Conservation (phyloP, 495 filamentous ascomycete species). For the Penicillium angulare region DNA sequence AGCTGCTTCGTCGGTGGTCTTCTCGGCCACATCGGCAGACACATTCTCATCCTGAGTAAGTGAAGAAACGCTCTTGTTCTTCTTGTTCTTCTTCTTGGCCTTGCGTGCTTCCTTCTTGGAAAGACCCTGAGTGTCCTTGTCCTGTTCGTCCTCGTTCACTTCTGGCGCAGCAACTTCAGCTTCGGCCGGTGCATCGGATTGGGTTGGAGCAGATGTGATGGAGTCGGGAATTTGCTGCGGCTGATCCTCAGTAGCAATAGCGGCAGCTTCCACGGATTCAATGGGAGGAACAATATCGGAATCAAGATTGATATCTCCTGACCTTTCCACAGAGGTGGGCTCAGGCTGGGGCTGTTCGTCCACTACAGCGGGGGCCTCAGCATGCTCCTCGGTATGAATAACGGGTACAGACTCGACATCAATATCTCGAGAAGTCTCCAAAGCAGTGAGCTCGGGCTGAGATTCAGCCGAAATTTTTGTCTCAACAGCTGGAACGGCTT, state of each 20-base stretch:
- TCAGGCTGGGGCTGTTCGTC: too few species aligned
- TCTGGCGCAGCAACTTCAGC: background rate
- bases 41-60: background rate
- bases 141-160: constrained; percentile 6
- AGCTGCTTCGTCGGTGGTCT: background rate
- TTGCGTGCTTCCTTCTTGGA: constrained; percentile 38
- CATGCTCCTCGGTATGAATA: too few species aligned
- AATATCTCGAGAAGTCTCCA: constrained; percentile 3
- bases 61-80: constrained; percentile 22
- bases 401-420: constrained; percentile 3
- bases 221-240: constrained; percentile 9
- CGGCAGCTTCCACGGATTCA: background rate
- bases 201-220: background rate
- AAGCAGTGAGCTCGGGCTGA: constrained; percentile 1
- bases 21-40: background rate
- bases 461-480: background rate
- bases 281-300: background rate
- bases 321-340: background rate
- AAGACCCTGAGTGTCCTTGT: constrained; percentile 11
- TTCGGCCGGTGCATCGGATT: constrained; percentile 3
- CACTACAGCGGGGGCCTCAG: too few species aligned
- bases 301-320: background rate
- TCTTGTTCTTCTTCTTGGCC: constrained; percentile 38
- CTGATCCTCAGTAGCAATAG: background rate
- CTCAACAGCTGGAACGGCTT: background rate